Conservation (phyloP, 1,284 basidiomycete species). For the Polyporus tsugae region DNA sequence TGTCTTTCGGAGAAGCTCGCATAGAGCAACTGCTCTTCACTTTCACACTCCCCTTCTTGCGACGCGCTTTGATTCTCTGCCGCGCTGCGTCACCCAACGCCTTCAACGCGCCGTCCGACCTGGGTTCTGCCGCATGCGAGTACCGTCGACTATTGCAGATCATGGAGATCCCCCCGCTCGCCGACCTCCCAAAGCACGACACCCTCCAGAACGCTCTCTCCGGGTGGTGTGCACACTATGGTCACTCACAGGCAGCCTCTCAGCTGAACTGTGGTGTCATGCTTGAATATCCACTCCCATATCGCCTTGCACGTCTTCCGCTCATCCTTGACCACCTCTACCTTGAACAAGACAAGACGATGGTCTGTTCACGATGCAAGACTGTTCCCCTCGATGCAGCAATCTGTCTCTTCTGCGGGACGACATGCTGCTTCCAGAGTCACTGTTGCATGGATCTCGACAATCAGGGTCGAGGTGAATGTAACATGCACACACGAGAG, state of each 20-base stretch:
- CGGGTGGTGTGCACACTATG: constrained; percentile 86
- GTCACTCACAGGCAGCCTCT: constrained; percentile 76
- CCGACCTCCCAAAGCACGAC: constrained; percentile 80
- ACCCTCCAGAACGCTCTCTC: constrained; percentile 84
- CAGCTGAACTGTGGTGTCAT: constrained; percentile 78
- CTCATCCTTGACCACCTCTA: constrained; percentile 86
- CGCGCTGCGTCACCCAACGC: constrained; percentile 75
- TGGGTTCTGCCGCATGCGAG: constrained; percentile 59
- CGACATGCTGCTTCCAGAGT: constrained; percentile 90
- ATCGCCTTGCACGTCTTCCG: constrained; percentile 88
- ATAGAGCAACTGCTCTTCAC: constrained; percentile 90
- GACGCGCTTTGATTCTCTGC: constrained; percentile 88
- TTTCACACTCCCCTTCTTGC: constrained; percentile 94
- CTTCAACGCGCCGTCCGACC: constrained; percentile 56
- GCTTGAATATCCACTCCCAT: constrained; percentile 87
- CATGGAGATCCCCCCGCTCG: constrained; percentile 81
- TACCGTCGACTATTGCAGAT: constrained; percentile 82
- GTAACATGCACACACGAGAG: constrained; percentile 95
- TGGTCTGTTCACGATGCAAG: constrained; percentile 82
- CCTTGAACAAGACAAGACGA: constrained; percentile 69
- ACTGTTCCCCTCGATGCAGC: constrained; percentile 89
- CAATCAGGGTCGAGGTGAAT: constrained; percentile 77
- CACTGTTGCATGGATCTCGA: constrained; percentile 90
- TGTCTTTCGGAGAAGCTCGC: constrained; percentile 79
- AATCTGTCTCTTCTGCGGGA: constrained; percentile 92